Percentiles rank a stretch among this genome's conserved stretches.
These are phyloP conservation scores for Haplosporangium gracile DNA, from an alignment of 192 early-diverging fungal genomes.

Conservation along the genomic window DNA sequence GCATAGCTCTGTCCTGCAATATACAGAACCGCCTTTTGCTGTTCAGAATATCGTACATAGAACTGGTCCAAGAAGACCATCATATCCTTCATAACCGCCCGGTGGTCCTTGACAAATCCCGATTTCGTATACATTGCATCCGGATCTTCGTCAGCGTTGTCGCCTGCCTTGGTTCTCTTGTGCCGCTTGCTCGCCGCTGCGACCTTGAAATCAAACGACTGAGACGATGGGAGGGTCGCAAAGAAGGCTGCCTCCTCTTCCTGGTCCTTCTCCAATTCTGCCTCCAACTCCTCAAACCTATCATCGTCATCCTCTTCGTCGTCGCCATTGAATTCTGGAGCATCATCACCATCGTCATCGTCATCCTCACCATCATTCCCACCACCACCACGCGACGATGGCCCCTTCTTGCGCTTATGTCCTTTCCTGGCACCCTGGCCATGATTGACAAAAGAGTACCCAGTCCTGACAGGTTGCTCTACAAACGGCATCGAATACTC, in stretches of 20 bases:
- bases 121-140: conserved; percentile 26
- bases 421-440: conserved; percentile 24
- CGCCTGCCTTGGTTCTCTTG: conserved; percentile 2
- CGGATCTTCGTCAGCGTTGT: not conserved
- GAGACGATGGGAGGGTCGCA: not conserved
- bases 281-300: conserved; percentile 29
- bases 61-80: conserved; percentile 74
- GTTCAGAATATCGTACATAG: conserved; percentile 72
- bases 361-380: not conserved
- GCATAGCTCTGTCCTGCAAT: conserved; percentile 70
- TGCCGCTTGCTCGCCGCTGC: conserved; percentile 5
- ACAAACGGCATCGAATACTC: conserved; percentile 79
- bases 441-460: conserved; percentile 36
- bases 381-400: not conserved
- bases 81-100: conserved; percentile 74
- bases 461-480: conserved; percentile 82
- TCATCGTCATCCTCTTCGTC: conserved; percentile 28
- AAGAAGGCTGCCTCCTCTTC: conserved; percentile 7
- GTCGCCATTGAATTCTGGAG: not conserved
- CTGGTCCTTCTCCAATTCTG: conserved; percentile 1
- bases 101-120: conserved; percentile 78
- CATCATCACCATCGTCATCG: not conserved
- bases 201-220: not conserved
- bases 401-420: conserved; percentile 19
- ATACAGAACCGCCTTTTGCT: conserved; percentile 67